Evolutionary conservation across 2,329 filamentous ascomycete genomes (phyloP).

Genomic region (Colletotrichum tanaceti): DNA sequence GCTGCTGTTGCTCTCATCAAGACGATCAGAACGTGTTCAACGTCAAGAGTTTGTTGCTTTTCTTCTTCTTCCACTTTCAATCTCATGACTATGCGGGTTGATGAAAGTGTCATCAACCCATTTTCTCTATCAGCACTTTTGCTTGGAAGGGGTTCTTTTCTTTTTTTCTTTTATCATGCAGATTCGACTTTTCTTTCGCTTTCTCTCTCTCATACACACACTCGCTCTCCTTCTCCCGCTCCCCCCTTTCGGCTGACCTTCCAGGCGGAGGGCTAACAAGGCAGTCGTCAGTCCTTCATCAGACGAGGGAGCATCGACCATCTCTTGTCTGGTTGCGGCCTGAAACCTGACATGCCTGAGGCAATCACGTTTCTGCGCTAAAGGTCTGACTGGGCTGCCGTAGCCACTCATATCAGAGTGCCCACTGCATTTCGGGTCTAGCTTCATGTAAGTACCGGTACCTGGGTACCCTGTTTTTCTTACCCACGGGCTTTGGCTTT

Average conservation of each 20-base stretch:
- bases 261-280: conserved; percentile 33
- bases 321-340: conserved; percentile 40
- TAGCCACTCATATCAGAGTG: conserved; percentile 42
- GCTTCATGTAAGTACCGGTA: conserved; percentile 42
- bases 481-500: conserved; percentile 39
- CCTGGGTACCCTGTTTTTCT: conserved; percentile 36
- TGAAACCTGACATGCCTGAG: conserved; percentile 41
- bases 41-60: not conserved
- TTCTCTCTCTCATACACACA: not conserved
- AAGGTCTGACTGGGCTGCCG: conserved; percentile 33
- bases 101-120: conserved; percentile 2
- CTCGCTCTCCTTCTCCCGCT: conserved; percentile 8
- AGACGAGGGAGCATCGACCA: conserved; percentile 21
- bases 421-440: conserved; percentile 41
- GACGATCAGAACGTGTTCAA: conserved; percentile 8
- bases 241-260: conserved; percentile 20
- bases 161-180: not conserved
- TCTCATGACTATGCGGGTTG: not conserved
- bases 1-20: conserved; percentile 11
- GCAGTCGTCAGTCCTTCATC: conserved; percentile 37
- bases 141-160: not conserved
- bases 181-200: not conserved
- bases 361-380: conserved; percentile 32
- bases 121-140: not conserved
- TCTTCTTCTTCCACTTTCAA: not conserved